Conservation (phyloP, 75 land plant species). For the Cupressus sempervirens region DNA sequence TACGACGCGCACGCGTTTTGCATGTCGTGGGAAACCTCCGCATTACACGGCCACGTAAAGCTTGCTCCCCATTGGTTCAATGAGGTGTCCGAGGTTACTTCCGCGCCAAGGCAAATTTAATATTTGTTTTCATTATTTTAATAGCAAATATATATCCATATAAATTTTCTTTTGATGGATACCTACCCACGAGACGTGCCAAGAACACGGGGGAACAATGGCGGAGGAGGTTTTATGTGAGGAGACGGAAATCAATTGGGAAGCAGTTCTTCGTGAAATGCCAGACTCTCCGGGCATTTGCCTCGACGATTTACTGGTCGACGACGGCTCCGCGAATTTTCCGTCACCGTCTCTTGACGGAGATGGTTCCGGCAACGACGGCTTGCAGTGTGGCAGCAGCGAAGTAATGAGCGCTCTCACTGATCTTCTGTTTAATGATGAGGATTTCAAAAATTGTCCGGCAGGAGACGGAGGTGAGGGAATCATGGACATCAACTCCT, state of each 20-base stretch:
- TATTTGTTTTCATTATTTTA: background rate
- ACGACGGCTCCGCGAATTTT: background rate
- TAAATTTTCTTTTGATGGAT: too few species aligned
- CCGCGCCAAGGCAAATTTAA: background rate
- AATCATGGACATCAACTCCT: background rate
- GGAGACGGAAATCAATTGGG: background rate
- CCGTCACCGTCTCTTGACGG: background rate
- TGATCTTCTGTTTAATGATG: constrained; percentile 18
- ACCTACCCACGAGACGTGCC: background rate
- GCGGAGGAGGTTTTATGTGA: background rate
- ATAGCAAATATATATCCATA: background rate
- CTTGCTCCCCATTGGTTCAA: background rate
- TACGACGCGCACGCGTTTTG: too few species aligned
- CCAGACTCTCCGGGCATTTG: background rate
- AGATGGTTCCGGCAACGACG: background rate
- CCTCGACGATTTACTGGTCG: background rate
- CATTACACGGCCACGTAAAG: background rate
- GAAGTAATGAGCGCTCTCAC: constrained; percentile 6
- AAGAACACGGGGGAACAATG: background rate
- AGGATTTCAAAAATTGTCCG: background rate
- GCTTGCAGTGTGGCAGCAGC: background rate
- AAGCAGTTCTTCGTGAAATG: background rate
- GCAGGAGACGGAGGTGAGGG: background rate
- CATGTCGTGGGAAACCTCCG: background rate
- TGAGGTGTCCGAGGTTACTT: background rate